These are phyloP conservation scores for Solanum aculeatissimum DNA, from an alignment of 305 asterid genomes.

Conservation along the genomic window DNA sequence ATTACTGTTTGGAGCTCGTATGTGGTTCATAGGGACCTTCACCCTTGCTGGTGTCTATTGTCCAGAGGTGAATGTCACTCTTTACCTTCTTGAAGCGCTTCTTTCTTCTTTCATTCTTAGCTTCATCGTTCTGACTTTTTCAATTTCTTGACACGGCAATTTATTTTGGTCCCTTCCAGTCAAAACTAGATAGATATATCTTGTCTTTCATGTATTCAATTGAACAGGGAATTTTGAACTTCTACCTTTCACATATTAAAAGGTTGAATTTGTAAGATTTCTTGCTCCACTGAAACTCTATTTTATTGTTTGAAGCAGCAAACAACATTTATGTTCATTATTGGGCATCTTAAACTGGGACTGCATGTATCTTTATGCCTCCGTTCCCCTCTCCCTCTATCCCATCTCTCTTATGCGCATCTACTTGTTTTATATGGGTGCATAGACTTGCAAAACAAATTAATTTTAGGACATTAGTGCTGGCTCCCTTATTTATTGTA, in stretches of 20 bases:
- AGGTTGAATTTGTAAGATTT: not conserved
- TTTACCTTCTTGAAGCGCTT: not conserved
- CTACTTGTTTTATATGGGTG: not conserved
- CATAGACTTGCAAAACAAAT: not conserved
- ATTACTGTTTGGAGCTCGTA: slow-evolving; percentile 66
- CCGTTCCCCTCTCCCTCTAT: not conserved
- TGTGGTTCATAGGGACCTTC: slow-evolving; percentile 59
- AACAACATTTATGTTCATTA: not conserved
- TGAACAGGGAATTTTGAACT: not conserved
- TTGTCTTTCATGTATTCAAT: not conserved
- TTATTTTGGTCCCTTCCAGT: not conserved
- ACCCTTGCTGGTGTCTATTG: slow-evolving; percentile 52
- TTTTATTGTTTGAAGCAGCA: not conserved
- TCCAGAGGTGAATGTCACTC: slow-evolving; percentile 50
- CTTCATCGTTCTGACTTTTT: not conserved
- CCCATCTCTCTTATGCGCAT: not conserved
- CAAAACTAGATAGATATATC: not conserved
- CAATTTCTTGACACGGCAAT: not conserved
- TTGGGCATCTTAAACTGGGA: not conserved
- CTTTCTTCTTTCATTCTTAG: not conserved
- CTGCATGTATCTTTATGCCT: not conserved
- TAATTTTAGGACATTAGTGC: not conserved
- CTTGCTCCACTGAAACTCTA: not conserved
- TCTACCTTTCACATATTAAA: not conserved
- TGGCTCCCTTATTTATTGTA: not conserved